Evolutionary conservation across 768 basidiomycete species (phyloP), one percentile per base, ranked within the genome.

Genomic region (Phaffia australis): DNA sequence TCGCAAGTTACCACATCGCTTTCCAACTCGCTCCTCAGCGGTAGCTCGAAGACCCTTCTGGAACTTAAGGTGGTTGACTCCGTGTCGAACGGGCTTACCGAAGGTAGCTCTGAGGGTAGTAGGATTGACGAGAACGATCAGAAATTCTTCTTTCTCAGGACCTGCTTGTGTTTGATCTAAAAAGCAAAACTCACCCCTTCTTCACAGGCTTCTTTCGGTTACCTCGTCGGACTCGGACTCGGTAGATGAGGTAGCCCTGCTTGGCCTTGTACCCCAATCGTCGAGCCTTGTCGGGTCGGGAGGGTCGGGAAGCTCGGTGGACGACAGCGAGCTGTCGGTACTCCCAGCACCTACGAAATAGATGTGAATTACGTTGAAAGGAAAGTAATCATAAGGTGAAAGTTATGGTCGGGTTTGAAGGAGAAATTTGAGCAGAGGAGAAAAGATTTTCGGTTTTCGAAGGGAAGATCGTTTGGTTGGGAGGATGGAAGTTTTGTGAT

Each of bases 251-350:
- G 77, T 91, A 99, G 74, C 95, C 95, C 80, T 99, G 95, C 84
- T 99, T 99, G 77, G 95, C 92, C 82, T 97, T 99, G 86, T 98
- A 99, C 58, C 95, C 95, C 70, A 99, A 82, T 71, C 93, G 87
- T 77, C 95, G 88, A 70, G 95, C 95, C 83, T 97, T 99, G 82
- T 99, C 95, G 64, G 95, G 95, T 75, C 95, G 88, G 56, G 94
- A 97, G 56, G 95, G 94, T 69, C 94, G 89, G 71, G 93, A 92
- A 56, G 93, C 94, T 73, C 95, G 88, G 82, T 98, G 94, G 76
- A 97, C 89, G 72, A 99, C 91, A 74, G 95, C 91, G 75, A 98
- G 80, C 78, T 99, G 95, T 72, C 95, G 88, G 81, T 92, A 95
- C 76, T 97, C 93, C 93, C 93, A 95, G 84, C 91, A 94, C 73